A percentile compares a stretch with the other conserved stretches of the same genome.
phyloP scores from a whole-genome alignment of 208 protist species.

The Angomonas ambiguus region DNA sequence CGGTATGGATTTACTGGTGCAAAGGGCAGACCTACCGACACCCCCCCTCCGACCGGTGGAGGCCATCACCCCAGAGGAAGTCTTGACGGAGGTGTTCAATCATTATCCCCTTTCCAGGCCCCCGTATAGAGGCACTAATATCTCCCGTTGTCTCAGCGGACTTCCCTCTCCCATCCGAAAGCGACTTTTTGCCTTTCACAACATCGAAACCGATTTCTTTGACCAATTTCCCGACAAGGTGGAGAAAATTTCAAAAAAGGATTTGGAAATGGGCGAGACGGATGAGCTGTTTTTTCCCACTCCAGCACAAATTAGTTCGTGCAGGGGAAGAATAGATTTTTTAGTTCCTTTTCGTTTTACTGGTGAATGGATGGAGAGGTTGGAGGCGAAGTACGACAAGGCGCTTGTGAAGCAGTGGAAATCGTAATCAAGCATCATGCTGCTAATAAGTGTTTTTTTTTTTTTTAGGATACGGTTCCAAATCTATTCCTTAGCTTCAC shows the following conservation, averaged over 20 bases:
- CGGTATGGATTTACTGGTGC: constrained; percentile 42
- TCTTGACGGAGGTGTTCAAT: constrained; percentile 62
- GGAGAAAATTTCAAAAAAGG: constrained; percentile 24
- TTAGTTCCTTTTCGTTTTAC: constrained; percentile 76
- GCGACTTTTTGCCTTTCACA: constrained; percentile 39
- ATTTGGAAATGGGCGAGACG: constrained; percentile 14
- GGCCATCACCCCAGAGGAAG: constrained; percentile 50
- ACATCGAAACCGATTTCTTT: constrained; percentile 61
- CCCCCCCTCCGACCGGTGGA: constrained; percentile 20
- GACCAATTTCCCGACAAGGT: constrained; percentile 67
- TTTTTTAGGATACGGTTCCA: neutral
- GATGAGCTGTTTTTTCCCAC: constrained; percentile 8
- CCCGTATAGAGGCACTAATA: constrained; percentile 51
- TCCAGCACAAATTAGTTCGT: neutral
- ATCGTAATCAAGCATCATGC: constrained; percentile 5
- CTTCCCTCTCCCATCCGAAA: constrained; percentile 32
- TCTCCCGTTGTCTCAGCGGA: constrained; percentile 38
- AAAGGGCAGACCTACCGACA: constrained; percentile 61
- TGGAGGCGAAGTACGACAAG: constrained; percentile 44
- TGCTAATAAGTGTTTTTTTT: constrained; percentile 2
- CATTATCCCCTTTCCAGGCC: constrained; percentile 47
- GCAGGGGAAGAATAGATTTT: constrained; percentile 34
- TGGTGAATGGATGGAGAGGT: constrained; percentile 53
- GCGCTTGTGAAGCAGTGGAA: constrained; percentile 24
- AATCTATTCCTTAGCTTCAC: neutral